These are phyloP conservation scores for Talaromyces sp. DNA, from an alignment of 2,329 filamentous ascomycete genomes.

Conservation along the genomic window DNA sequence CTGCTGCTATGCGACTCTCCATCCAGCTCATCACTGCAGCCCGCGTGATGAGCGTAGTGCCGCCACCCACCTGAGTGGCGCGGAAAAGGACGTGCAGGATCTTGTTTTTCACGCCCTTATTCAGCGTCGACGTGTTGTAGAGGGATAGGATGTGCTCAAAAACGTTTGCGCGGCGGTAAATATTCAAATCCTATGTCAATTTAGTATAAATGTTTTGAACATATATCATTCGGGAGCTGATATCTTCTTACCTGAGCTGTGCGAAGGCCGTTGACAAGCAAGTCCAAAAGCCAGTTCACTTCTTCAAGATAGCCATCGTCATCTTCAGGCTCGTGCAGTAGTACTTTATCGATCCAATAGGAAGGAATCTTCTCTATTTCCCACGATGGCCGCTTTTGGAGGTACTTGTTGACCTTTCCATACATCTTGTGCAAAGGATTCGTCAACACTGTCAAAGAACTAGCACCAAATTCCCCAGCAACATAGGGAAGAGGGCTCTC, in stretches of 20 bases:
- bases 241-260: slow-evolving; percentile 47
- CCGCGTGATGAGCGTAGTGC: slow-evolving; percentile 73
- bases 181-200: slow-evolving; percentile 36
- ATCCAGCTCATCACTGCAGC: slow-evolving; percentile 72
- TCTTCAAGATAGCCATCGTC: slow-evolving; percentile 70
- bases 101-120: slow-evolving; percentile 54
- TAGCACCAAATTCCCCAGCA: slow-evolving; percentile 68
- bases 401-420: slow-evolving; percentile 76
- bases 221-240: not conserved
- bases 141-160: slow-evolving; percentile 71
- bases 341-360: slow-evolving; percentile 62
- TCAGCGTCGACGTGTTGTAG: slow-evolving; percentile 61
- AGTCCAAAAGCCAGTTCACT: slow-evolving; percentile 66
- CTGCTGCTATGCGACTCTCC: slow-evolving; percentile 51
- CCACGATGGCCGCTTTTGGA: slow-evolving; percentile 75
- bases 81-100: slow-evolving; percentile 59
- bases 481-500: slow-evolving; percentile 62
- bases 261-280: slow-evolving; percentile 60
- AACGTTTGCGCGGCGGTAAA: slow-evolving; percentile 52
- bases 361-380: slow-evolving; percentile 49
- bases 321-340: slow-evolving; percentile 66
- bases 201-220: not conserved
- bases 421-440: slow-evolving; percentile 80
- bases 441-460: slow-evolving; percentile 62
- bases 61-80: slow-evolving; percentile 63